These are phyloP conservation scores for Paradendryphiella salina DNA, from an alignment of 2,329 filamentous ascomycete genomes.

Conservation along the genomic window DNA sequence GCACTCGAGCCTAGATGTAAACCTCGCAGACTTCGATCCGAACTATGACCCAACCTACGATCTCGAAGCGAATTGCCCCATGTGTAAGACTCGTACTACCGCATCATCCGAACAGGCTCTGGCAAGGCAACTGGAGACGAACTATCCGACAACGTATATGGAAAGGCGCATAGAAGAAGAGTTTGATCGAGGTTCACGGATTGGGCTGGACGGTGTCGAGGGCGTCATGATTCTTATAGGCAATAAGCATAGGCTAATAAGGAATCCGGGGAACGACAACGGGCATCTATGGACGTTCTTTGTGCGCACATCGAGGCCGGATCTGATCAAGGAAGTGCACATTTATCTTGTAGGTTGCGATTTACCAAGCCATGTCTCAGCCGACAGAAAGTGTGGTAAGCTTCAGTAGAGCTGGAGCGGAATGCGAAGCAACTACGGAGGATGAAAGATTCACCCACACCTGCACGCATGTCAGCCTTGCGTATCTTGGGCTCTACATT, in stretches of 20 bases:
- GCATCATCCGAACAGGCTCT: constrained; percentile 36
- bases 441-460: not conserved
- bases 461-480: not conserved
- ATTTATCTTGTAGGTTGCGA: constrained; percentile 33
- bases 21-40: constrained; percentile 47
- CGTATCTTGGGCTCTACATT: not conserved
- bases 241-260: constrained; percentile 46
- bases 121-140: constrained; percentile 33
- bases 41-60: constrained; percentile 31
- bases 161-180: constrained; percentile 45
- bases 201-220: constrained; percentile 39
- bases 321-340: constrained; percentile 52
- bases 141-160: constrained; percentile 45
- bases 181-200: constrained; percentile 27
- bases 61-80: constrained; percentile 51
- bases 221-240: constrained; percentile 52
- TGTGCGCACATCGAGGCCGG: constrained; percentile 48
- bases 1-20: constrained; percentile 46
- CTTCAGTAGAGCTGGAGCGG: not conserved
- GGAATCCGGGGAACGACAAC: constrained; percentile 34
- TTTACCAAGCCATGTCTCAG: not conserved
- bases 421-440: not conserved
- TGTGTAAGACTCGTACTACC: constrained; percentile 51
- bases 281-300: constrained; percentile 54
- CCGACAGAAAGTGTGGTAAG: not conserved